Evolutionary conservation across 2,329 filamentous ascomycete genomes (phyloP), one percentile per base, ranked within the genome.

Genomic region (Raffaelea deltoideospora): DNA sequence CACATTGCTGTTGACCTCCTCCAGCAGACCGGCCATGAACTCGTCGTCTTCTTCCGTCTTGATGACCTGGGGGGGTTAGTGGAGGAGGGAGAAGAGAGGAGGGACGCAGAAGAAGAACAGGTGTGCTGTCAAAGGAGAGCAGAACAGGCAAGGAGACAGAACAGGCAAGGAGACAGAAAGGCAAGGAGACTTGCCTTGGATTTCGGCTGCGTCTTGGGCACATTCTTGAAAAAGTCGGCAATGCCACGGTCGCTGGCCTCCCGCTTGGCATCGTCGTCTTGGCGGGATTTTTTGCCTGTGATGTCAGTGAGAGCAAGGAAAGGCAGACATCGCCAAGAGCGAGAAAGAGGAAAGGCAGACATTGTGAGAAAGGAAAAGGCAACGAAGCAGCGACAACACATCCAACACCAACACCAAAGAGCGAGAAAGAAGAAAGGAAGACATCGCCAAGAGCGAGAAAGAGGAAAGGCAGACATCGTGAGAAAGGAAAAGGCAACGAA

Each of bases 221-320:
- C 70, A 37, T 84, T 85, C 48, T 80, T 82, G 47, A 98, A 96
- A 59, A 92, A 98, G 50, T 92, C 88, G 58, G 79, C 86, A 53
- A 98, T 96, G 48, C 86, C 81, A 51, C 82, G 81, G 56, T 92
- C 86, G 46, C 86, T 84, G 54, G 83, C 86, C 48, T 93, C 83
- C 50, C 80, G 75, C 53, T 83, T 81, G 40, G 85, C 77, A 45
- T 82, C 76, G 40, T 94, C 86, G 47, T 93, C 84, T 49, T 94
- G 83, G 14, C 80, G 79, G 55, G 84, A 87, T 49, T 86, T 73
- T 58, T 95, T 96, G 44, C 78, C 81, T 87, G 44, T 30, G 37
- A 21, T 14, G 3, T 5, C 20, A 30, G 18, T 29, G 31, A 29
- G 3, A 21, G 20, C 9, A 27, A 18, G 20, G 11, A 11, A 24